Evolutionary conservation across 1,284 basidiomycete genomes (phyloP).

Genomic region (Porogramme epimiltina): DNA sequence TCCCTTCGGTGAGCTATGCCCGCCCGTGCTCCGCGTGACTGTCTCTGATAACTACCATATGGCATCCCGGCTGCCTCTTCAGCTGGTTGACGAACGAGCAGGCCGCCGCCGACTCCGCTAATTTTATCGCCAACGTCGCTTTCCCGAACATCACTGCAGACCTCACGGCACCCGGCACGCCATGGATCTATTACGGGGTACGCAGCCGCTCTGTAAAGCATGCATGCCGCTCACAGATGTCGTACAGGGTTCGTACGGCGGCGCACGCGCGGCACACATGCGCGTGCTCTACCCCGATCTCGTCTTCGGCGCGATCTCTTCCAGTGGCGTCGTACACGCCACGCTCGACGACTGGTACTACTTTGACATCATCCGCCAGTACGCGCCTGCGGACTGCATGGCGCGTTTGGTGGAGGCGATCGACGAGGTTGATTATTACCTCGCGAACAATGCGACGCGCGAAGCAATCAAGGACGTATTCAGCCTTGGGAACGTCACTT

Average conservation of each 20-base stretch:
- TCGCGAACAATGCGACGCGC: constrained; percentile 44
- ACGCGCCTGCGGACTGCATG: constrained; percentile 75
- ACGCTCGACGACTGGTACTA: constrained; percentile 80
- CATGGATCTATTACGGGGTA: constrained; percentile 94
- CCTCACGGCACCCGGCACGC: constrained; percentile 77
- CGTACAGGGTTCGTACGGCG: constrained; percentile 82
- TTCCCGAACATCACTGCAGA: constrained; percentile 73
- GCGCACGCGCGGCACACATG: constrained; percentile 96
- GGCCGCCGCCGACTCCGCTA: constrained; percentile 86
- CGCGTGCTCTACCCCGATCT: constrained; percentile 84
- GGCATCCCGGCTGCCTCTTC: no score
- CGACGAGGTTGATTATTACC: constrained; percentile 62
- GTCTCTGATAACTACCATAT: constrained; percentile 1
- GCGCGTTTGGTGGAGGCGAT: constrained; percentile 68
- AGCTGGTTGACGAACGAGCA: constrained; percentile 91
- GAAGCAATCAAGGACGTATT: constrained; percentile 69
- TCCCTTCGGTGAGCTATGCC: constrained; percentile 54
- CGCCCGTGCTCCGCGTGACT: neutral
- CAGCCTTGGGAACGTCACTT: constrained; percentile 64
- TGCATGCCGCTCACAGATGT: no score
- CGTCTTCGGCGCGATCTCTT: constrained; percentile 90
- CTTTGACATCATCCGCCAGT: constrained; percentile 82
- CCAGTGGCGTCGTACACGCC: constrained; percentile 83
- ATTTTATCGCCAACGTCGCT: constrained; percentile 83
- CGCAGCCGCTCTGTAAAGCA: no score